Conservation (phyloP, 2,329 filamentous ascomycete genomes). For the Aureobasidium subglaciale region DNA sequence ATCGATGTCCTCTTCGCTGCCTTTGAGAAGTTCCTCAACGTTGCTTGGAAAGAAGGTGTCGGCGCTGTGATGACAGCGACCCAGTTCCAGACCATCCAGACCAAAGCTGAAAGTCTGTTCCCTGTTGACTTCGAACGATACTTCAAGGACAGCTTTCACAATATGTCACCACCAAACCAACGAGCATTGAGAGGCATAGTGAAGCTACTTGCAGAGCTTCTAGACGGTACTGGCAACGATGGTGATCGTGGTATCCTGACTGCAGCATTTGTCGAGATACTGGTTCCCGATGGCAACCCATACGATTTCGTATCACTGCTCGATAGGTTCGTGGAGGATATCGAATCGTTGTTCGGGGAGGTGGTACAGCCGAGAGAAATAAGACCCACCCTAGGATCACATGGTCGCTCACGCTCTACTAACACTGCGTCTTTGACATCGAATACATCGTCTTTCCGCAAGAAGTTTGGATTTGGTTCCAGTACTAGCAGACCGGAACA, state of each 20-base stretch:
- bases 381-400: conserved; percentile 16
- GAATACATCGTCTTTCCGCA: conserved; percentile 76
- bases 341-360: conserved; percentile 79
- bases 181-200: conserved; percentile 78
- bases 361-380: conserved; percentile 21
- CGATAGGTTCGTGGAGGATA: conserved; percentile 83
- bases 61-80: conserved; percentile 71
- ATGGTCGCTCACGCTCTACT: conserved; percentile 51
- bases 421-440: conserved; percentile 72
- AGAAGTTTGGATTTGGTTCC: conserved; percentile 74
- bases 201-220: conserved; percentile 75
- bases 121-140: conserved; percentile 62
- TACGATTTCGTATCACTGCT: conserved; percentile 81
- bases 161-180: conserved; percentile 53
- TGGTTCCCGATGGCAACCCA: conserved; percentile 69
- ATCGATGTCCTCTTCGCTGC: conserved; percentile 83
- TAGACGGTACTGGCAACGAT: conserved; percentile 86
- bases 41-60: conserved; percentile 84
- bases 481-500: conserved; percentile 71
- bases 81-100: conserved; percentile 67
- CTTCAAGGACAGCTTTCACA: conserved; percentile 46
- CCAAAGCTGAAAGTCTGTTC: conserved; percentile 53
- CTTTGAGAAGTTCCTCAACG: conserved; percentile 86
- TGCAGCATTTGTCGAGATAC: conserved; percentile 77
- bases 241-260: conserved; percentile 84